These are phyloP conservation scores for Candida berthetii DNA, from an alignment of 805 yeast genomes.

Conservation along the genomic window DNA sequence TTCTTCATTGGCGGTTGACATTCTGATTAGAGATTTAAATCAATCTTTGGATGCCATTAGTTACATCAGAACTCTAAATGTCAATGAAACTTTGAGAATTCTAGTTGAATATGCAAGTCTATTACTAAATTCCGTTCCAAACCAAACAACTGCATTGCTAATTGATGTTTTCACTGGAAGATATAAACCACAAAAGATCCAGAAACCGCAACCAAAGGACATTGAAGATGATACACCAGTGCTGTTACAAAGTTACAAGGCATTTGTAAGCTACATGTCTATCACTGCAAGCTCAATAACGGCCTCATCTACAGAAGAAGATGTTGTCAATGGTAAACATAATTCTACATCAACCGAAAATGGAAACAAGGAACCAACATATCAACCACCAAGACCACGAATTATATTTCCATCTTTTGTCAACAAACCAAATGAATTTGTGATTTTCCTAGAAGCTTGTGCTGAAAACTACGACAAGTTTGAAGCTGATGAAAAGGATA, in stretches of 20 bases:
- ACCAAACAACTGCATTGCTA: constrained; percentile 74
- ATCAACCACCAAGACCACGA: constrained; percentile 88
- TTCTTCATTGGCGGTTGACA: constrained; percentile 69
- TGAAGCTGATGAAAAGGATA: constrained; percentile 64
- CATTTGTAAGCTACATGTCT: constrained; percentile 52
- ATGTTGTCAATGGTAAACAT: constrained; percentile 8
- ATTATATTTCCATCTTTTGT: constrained; percentile 82
- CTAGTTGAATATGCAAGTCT: constrained; percentile 60
- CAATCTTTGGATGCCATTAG: constrained; percentile 54
- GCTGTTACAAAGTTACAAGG: constrained; percentile 44
- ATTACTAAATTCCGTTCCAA: constrained; percentile 63
- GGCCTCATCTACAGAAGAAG: constrained; percentile 8
- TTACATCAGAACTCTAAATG: constrained; percentile 60
- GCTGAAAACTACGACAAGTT: constrained; percentile 69
- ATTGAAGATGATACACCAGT: constrained; percentile 14
- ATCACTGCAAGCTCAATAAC: constrained; percentile 20
- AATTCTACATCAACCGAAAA: constrained; percentile 2
- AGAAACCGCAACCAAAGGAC: constrained; percentile 7
- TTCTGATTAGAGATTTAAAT: constrained; percentile 59
- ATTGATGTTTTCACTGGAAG: constrained; percentile 88
- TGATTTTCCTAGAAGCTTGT: constrained; percentile 89
- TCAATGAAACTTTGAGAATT: constrained; percentile 73
- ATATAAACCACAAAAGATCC: constrained; percentile 40
- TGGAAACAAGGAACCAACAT: constrained; percentile 45
- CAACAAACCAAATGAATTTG: constrained; percentile 83